A percentile compares a stretch with the other conserved stretches of the same genome.
These are phyloP conservation scores for Chlamydomonas sp. DNA, from an alignment of 139 green algal species.

Conservation along the genomic window DNA sequence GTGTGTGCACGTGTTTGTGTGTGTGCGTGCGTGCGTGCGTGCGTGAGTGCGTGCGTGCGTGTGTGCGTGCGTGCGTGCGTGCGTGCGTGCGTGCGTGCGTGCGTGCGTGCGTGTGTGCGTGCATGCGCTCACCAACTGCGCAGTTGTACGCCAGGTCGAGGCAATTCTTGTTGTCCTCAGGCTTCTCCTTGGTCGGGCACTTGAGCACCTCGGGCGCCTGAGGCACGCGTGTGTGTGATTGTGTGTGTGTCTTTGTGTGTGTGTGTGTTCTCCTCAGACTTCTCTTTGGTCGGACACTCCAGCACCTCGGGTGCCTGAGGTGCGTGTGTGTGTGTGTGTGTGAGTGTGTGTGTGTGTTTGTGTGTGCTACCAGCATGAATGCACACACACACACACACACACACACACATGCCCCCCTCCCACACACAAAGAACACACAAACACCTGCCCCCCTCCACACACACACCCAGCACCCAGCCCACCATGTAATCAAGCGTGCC, in stretches of 20 bases:
- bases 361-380: background rate
- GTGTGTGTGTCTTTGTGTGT: background rate
- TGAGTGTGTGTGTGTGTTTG: background rate
- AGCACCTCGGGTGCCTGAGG: background rate
- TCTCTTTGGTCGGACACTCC: background rate
- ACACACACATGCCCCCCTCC: background rate
- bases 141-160: slow-evolving; percentile 31
- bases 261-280: background rate
- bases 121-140: slow-evolving; percentile 19
- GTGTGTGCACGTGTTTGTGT: background rate
- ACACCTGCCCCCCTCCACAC: no score
- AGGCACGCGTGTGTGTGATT: no score
- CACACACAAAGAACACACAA: no score
- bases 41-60: background rate
- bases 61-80: background rate
- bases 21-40: background rate
- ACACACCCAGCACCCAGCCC: no score
- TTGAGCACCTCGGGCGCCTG: slow-evolving; percentile 43
- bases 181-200: slow-evolving; percentile 43
- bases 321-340: background rate
- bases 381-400: background rate
- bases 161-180: slow-evolving; percentile 40
- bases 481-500: no score
- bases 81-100: background rate
- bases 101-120: background rate